phyloP scores from a whole-genome alignment of 768 basidiomycete genomes.

The Leccinum sublutescens region DNA sequence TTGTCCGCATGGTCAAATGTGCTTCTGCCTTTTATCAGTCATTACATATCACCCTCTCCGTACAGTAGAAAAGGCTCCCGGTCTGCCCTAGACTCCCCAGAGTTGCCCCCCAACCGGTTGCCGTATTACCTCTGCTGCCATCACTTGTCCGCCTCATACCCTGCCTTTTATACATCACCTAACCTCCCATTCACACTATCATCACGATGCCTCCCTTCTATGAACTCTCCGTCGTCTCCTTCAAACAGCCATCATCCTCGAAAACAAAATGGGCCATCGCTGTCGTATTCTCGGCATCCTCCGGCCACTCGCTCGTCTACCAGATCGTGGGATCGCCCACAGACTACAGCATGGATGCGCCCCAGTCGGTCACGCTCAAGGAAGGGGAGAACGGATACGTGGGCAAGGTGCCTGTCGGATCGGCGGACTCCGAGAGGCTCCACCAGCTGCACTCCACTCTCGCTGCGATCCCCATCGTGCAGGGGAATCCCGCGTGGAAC shows the following conservation, averaged over 20 bases:
- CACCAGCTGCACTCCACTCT: conserved; percentile 30
- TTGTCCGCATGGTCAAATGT: conserved; percentile 21
- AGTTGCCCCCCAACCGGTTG: not conserved
- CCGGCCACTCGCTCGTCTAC: conserved; percentile 31
- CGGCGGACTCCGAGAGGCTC: conserved; percentile 29
- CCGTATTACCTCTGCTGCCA: not conserved
- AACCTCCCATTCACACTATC: conserved; percentile 1
- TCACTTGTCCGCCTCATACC: not conserved
- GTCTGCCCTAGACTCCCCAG: not conserved
- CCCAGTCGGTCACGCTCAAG: conserved; percentile 33
- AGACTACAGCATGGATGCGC: conserved; percentile 32
- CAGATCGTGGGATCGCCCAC: conserved; percentile 29
- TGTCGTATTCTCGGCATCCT: conserved; percentile 28
- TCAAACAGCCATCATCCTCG: conserved; percentile 20
- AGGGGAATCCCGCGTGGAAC: conserved; percentile 29
- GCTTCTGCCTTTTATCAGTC: conserved; percentile 15
- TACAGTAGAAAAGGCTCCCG: conserved; percentile 23
- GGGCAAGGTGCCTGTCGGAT: conserved; percentile 23
- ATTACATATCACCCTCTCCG: conserved; percentile 10
- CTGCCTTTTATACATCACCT: not conserved
- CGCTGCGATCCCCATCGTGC: conserved; percentile 24
- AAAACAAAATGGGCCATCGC: conserved; percentile 27
- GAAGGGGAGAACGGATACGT: conserved; percentile 29
- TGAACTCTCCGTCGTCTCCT: conserved; percentile 31
- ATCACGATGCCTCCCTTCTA: conserved; percentile 34